Percentiles rank a stretch among this genome's conserved stretches.
phyloP scores from a whole-genome alignment of 2,329 filamentous ascomycete genomes.

The Sporothrix variecibatus region DNA sequence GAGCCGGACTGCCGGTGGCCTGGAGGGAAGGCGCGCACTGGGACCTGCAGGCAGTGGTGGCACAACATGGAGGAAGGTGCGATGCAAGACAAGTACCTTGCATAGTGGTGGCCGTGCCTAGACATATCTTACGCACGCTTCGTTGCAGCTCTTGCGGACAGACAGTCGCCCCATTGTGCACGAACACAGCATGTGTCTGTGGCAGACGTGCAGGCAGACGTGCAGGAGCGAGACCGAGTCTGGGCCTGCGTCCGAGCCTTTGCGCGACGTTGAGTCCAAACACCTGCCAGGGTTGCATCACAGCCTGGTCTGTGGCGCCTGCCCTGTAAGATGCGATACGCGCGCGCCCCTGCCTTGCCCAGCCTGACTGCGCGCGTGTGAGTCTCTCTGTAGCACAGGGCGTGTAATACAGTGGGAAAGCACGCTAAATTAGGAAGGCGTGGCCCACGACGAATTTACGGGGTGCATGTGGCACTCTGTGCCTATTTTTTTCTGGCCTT shows the following conservation, averaged over 20 bases:
- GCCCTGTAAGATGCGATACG: slow-evolving; percentile 3
- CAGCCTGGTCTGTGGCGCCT: neutral
- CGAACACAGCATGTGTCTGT: slow-evolving; percentile 8
- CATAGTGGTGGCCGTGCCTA: neutral
- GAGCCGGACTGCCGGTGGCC: slow-evolving; percentile 23
- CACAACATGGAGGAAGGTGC: slow-evolving; percentile 8
- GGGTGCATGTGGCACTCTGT: neutral
- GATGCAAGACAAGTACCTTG: neutral
- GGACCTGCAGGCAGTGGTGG: neutral
- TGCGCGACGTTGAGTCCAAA: neutral
- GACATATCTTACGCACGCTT: slow-evolving; percentile 6
- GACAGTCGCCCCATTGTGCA: neutral
- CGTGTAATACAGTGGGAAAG: neutral
- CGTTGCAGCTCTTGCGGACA: slow-evolving; percentile 2
- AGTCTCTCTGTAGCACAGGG: slow-evolving; percentile 8
- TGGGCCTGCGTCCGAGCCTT: slow-evolving; percentile 1
- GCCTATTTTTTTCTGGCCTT: neutral
- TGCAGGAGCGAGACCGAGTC: neutral
- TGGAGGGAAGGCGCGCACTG: neutral
- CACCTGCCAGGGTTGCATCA: slow-evolving; percentile 18
- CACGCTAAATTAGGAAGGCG: neutral
- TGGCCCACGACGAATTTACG: slow-evolving; percentile 1
- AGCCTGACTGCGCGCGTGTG: neutral
- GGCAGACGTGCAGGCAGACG: neutral
- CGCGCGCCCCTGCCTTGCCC: slow-evolving; percentile 9